Conservation (phyloP, 2,329 filamentous ascomycete genomes). For the Aspergillus sp. region DNA sequence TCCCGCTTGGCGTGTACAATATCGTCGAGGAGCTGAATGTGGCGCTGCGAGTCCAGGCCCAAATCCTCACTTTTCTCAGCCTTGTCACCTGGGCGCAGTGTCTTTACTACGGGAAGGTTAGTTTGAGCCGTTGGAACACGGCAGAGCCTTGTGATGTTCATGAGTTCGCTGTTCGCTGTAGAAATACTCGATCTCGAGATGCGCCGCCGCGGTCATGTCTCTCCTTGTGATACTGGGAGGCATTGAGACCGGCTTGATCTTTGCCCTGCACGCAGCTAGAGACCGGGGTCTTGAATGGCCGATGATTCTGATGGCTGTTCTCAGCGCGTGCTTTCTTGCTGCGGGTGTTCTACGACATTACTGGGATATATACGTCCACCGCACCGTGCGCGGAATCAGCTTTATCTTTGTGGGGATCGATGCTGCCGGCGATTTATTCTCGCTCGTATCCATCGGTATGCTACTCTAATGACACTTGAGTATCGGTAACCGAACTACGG, state of each 20-base stretch:
- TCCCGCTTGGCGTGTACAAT: conserved; percentile 65
- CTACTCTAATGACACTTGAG: conserved; percentile 28
- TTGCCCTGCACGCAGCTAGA: conserved; percentile 53
- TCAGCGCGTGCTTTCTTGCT: conserved; percentile 63
- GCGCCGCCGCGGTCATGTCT: conserved; percentile 49
- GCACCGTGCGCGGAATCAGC: conserved; percentile 68
- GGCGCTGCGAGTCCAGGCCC: conserved; percentile 56
- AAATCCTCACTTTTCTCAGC: conserved; percentile 54
- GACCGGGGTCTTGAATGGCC: conserved; percentile 57
- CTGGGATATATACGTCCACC: conserved; percentile 66
- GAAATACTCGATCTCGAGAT: conserved; percentile 55
- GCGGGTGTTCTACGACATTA: conserved; percentile 69
- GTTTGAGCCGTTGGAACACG: neutral
- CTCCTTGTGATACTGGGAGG: conserved; percentile 60
- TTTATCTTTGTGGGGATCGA: conserved; percentile 72
- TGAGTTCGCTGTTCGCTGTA: too few relatives aligned
- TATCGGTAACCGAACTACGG: too few relatives aligned
- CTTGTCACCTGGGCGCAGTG: conserved; percentile 58
- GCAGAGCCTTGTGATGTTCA: neutral
- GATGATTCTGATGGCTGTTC: conserved; percentile 63
- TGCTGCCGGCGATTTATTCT: conserved; percentile 67
- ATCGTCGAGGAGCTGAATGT: conserved; percentile 56
- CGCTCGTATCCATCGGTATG: conserved; percentile 59
- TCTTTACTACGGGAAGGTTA: conserved; percentile 51
- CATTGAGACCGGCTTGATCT: conserved; percentile 60